A percentile compares a stretch with the other conserved stretches of the same genome.
Evolutionary conservation across 2,329 filamentous ascomycete genomes (phyloP).

Genomic region (Cryphonectria radicalis): DNA sequence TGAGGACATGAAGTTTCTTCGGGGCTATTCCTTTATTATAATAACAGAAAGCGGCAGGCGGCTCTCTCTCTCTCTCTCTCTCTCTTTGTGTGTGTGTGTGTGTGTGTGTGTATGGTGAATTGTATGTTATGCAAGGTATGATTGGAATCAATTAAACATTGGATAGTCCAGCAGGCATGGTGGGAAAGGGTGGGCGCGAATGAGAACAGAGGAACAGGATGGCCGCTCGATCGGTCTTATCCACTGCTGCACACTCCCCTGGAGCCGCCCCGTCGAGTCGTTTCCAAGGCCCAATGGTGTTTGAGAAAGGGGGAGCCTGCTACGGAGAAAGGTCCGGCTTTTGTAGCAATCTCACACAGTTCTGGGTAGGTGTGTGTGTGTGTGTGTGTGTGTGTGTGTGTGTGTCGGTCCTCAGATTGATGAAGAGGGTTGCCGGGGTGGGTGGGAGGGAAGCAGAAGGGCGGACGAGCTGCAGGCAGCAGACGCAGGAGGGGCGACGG

Average conservation of each 20-base stretch:
- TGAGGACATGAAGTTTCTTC: neutral
- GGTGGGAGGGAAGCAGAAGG: neutral
- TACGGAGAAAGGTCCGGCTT: constrained; percentile 11
- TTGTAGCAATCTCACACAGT: constrained; percentile 8
- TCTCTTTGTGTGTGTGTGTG: too few relatives aligned
- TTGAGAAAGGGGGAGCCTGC: constrained; percentile 8
- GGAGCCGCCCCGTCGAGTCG: neutral
- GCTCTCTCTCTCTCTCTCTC: too few relatives aligned
- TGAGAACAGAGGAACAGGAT: constrained; percentile 8
- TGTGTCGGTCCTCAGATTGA: constrained; percentile 12
- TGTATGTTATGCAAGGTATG: constrained; percentile 8
- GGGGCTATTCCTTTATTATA: neutral
- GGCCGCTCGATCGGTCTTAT: neutral
- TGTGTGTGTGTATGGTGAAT: neutral
- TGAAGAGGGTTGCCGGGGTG: constrained; percentile 2
- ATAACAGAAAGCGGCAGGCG: constrained; percentile 6
- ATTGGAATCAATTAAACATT: constrained; percentile 8
- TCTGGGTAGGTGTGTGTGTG: constrained; percentile 11
- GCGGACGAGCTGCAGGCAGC: constrained; percentile 11
- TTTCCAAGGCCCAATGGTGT: constrained; percentile 9
- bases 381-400: neutral
- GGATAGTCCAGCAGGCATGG: constrained; percentile 5
- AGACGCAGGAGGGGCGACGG: constrained; percentile 17
- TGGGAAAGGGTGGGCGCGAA: constrained; percentile 8
- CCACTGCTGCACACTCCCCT: constrained; percentile 8